Base-by-base conservation (phyloP, 2,329 filamentous ascomycete species). In the Incumbomyces lentus region DNA sequence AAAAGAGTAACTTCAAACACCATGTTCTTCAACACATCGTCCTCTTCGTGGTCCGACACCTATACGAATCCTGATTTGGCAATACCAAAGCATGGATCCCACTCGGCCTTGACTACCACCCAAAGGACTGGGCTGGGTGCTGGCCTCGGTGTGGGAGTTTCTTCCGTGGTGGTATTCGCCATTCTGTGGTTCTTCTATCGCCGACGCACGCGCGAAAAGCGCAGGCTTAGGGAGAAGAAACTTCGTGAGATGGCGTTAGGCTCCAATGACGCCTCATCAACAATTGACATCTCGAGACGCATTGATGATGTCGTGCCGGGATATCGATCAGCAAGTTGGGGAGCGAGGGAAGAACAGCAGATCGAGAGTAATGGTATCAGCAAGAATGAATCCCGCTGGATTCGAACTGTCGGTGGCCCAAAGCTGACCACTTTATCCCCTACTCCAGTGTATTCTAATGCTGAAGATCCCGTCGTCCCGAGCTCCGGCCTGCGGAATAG, bases 91-190 rank as follows among this genome's bases (percentile, higher is more conserved):
- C 26, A 47, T 11, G 14, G 41, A n/a, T 37, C 49, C 6, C 37
- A 51, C 26, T 42, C 50, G 12, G 52, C 52, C 12, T 49, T 52
- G 26, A 61, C 51, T 6, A 50, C 61, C 14, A 56, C 61, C 7
- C 68, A 68, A 50, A 74, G 72, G 40, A 64, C 82, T 3, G 79
- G 80, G 1, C 65, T 86, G 0, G 81, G 81, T 0, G 64, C 82
- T 2, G 82, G 82, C 0, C 59, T 86, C 1, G 81, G 82, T 1
- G 62, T 87, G 1, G 82, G 81, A 1, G 59, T 82, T 1, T 65
- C 74, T 0, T 66, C 75, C 1, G 57, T 78, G 2, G 50, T 78
- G 7, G 62, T 68, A 1, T 63, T 72, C 1, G 52, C 73, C 2
- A 18, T 76, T 1, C 55, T 74, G 16, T 71, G 64, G 46, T 66